These are phyloP conservation scores for Isatis tinctoria DNA, from an alignment of 345 rosid species.

Conservation along the genomic window DNA sequence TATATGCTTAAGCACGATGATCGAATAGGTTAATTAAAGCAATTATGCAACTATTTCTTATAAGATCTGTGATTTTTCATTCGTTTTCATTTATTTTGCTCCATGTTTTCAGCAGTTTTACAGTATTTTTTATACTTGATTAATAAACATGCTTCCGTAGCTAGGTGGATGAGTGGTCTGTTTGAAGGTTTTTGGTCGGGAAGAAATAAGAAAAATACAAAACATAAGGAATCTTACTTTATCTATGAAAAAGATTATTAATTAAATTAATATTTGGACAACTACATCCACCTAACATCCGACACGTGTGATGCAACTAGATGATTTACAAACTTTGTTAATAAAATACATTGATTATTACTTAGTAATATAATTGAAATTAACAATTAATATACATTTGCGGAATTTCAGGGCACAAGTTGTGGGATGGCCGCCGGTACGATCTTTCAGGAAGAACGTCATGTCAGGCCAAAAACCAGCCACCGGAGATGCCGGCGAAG, in stretches of 20 bases:
- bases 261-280: slow-evolving; percentile 3
- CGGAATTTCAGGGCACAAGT: slow-evolving; percentile 61
- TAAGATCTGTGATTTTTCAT: not conserved
- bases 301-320: slow-evolving; percentile 26
- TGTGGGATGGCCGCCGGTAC: slow-evolving; percentile 88
- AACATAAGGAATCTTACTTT: slow-evolving; percentile 66
- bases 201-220: slow-evolving; percentile 52
- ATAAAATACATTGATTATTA: not conserved
- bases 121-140: not conserved
- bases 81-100: not conserved
- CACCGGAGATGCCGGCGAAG: slow-evolving; percentile 8
- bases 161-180: not conserved
- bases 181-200: slow-evolving; percentile 43
- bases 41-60: not conserved
- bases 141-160: not conserved
- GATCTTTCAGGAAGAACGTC: slow-evolving; percentile 66
- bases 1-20: not conserved
- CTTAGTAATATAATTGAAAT: not conserved
- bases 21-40: not conserved
- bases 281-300: slow-evolving; percentile 19
- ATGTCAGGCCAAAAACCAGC: slow-evolving; percentile 56
- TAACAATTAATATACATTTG: not conserved
- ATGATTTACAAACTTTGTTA: not conserved
- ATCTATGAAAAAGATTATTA: not conserved
- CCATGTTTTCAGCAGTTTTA: slow-evolving; percentile 1